Evolutionary conservation across 768 basidiomycete species (phyloP), one percentile per base, ranked within the genome.

Genomic region (Amanita pseudoporphyria): DNA sequence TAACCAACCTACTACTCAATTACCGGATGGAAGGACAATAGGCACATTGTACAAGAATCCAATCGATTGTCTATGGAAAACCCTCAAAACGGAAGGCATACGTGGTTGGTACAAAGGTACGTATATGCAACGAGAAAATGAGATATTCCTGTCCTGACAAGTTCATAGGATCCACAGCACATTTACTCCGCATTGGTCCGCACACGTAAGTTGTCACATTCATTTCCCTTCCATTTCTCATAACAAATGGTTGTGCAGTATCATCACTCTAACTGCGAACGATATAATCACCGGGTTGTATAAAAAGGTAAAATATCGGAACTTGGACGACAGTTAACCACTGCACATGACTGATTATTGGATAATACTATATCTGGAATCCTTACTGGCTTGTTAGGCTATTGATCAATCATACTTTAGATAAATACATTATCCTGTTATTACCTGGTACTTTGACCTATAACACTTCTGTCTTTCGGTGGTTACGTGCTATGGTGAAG

Each of bases 41-140:
- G 94, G 92, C 10, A 70, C 79, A 1, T 67, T 94, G 16, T 96
- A 98, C 68, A 87, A 77, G 64, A 93, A 87, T 60, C 94, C 94
- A 3, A 82, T 97, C 58, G 93, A 97, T 58, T 97, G 95, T 68
- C 70, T 99, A 44, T 95, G 87, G 89, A 97, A 96, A 72, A 99
- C 96, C 0, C 77, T 89, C 56, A 82, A 82, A 62, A 71, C 84
- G 0, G 96, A 99, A 68, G 96, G 96, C 28, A 67, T 92, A 9
- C 71, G 78, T 19, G 96, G 91, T n/a, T 89, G 86, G 87, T 99
- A 99, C 71, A 97, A 97, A 72, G 94, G 91, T 79, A 55, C 9
- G 49, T 12, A 6, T 9, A 16, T 26, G 46, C 46, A 52, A 44
- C 49, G 32, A 39, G 2, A 9, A 38, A n/a, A n/a, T n/a, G n/a